Base-by-base conservation (phyloP, 768 basidiomycete genomes). In the Amanita polypyramis region DNA sequence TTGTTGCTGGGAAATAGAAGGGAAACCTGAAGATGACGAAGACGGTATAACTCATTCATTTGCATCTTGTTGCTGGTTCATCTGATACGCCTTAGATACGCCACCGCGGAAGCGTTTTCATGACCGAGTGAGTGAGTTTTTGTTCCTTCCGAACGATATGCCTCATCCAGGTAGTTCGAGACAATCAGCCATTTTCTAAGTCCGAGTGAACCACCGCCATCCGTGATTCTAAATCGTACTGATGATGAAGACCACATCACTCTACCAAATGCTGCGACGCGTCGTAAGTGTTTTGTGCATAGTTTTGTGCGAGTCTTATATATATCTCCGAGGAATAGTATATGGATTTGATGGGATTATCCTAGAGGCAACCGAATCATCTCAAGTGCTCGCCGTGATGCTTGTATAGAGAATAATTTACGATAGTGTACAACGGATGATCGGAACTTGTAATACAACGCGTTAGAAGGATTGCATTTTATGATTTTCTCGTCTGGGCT, bases 1-100 rank as follows among this genome's bases (percentile, higher is more conserved):
- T 30, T 95, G 92, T 62, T 85, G 82, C 35, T 96, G 92, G 92
- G 80, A 85, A 58, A 75, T 96, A 32, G 82, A 87, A 60, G 83
- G 82, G 3, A 67, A 65, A 43, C 85, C 85, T 20, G 86, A 89
- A 62, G 86, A 87, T 48, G 85, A 88, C 49, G 85, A 89, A 68
- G 85, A 89, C 59, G 83, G 86, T 85, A 14, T 35, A 33, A 35
- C 52, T 19, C 20, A 25, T 46, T 23, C 21, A 20, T 36, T 34
- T 29, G 19, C 23, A 15, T 29, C 12, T 11, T 23, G 43, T 12
- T 45, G 37, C 43, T 29, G 9, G 48, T 35, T 44, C 43, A 55
- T n/a, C 29, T 42, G 47, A 33, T 19, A 32, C 6, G 27, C 23
- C 3, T 6, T 47, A 88, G 85, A 86, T 60, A 76, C 81, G 2